Conservation (phyloP, 495 filamentous ascomycete genomes). For the Schizothecium vesticola region DNA sequence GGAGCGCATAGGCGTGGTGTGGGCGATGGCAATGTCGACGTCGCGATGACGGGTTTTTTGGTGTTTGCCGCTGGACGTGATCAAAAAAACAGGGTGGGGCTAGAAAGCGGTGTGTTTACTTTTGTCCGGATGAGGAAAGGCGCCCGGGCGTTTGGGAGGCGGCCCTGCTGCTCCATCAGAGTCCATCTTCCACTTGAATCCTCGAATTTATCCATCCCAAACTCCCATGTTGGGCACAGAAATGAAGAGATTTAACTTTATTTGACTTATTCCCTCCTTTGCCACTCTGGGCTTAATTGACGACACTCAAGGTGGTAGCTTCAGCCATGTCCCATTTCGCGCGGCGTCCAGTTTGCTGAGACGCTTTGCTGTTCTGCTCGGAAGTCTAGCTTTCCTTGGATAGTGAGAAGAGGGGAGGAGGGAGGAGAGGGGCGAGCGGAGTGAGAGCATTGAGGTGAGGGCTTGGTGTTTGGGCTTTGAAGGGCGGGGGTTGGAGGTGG, state of each 20-base stretch:
- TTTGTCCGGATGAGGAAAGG: slow-evolving; percentile 15
- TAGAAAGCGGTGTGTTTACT: slow-evolving; percentile 15
- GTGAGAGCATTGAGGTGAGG: too few relatives aligned
- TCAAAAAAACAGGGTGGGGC: not conserved
- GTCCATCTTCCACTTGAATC: not conserved
- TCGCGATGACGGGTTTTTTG: not conserved
- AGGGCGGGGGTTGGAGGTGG: too few relatives aligned
- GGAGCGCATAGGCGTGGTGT: not conserved
- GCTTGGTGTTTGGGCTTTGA: too few relatives aligned
- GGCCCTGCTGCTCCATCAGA: not conserved
- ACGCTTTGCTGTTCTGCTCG: too few relatives aligned
- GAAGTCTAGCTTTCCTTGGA: too few relatives aligned
- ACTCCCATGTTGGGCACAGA: not conserved
- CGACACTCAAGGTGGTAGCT: too few relatives aligned
- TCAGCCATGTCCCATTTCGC: not conserved
- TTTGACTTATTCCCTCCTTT: too few relatives aligned
- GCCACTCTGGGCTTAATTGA: too few relatives aligned
- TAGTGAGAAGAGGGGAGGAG: too few relatives aligned
- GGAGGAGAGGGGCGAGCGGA: too few relatives aligned
- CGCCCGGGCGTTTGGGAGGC: not conserved
- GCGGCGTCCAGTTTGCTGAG: too few relatives aligned
- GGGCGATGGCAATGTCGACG: slow-evolving; percentile 3
- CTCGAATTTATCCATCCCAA: not conserved
- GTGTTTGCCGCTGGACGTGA: not conserved
- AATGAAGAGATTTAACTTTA: too few relatives aligned